Conservation (phyloP, 1,139 yeast genomes). For the Geotrichum histeridarum region DNA sequence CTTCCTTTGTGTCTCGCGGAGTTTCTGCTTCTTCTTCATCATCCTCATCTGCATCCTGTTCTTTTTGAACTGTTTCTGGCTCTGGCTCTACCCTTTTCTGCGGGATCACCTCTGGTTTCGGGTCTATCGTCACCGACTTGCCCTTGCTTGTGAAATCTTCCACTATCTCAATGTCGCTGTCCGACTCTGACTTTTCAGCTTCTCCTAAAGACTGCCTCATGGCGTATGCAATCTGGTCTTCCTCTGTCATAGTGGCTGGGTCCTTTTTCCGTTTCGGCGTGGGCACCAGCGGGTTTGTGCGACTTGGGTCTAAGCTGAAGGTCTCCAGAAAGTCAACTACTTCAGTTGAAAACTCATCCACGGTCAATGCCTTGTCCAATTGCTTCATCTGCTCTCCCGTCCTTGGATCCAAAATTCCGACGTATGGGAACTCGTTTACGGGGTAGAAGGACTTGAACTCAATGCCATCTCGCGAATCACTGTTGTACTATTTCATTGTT, state of each 20-base stretch:
- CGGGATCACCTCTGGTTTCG: neutral
- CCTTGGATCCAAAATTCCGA: conserved; percentile 87
- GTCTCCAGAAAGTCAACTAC: conserved; percentile 45
- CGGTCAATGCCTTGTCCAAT: conserved; percentile 58
- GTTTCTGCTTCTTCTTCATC: neutral
- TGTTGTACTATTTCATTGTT: conserved; percentile 46
- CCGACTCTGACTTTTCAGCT: conserved; percentile 31
- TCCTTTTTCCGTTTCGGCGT: conserved; percentile 35
- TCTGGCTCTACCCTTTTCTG: neutral
- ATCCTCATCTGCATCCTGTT: neutral
- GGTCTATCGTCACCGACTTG: neutral
- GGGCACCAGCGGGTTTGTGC: conserved; percentile 52
- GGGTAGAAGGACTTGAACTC: conserved; percentile 70
- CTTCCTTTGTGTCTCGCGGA: conserved; percentile 12
- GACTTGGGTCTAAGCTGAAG: conserved; percentile 61
- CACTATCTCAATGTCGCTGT: conserved; percentile 20
- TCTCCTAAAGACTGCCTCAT: conserved; percentile 58
- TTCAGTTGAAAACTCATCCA: conserved; percentile 51
- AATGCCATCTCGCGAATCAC: conserved; percentile 68
- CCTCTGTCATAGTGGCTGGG: conserved; percentile 55
- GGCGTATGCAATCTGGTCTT: conserved; percentile 78
- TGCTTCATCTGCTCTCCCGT: conserved; percentile 82
- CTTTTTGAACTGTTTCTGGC: neutral
- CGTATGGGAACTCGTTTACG: conserved; percentile 70
- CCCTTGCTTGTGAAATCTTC: neutral